Base-by-base conservation (phyloP, 2,329 filamentous ascomycete genomes). In the Neonectria punicea region DNA sequence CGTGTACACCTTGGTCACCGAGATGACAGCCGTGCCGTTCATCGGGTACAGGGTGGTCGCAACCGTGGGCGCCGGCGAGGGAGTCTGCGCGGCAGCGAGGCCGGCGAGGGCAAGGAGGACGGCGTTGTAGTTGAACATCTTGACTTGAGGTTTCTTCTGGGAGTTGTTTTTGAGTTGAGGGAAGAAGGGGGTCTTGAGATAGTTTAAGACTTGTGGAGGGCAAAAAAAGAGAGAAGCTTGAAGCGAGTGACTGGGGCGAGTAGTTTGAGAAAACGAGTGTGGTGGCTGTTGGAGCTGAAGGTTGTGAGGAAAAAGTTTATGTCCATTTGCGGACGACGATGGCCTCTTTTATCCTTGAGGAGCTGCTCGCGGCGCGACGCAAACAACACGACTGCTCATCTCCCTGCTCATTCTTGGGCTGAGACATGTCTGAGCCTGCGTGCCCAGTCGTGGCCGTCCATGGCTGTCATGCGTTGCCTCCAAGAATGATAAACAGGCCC, bases 1-100 rank as follows among this genome's bases (percentile, higher is more conserved):
- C 49, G 70, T 64, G 67, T 81, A 79, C 54, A 80, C 76, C 71
- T 73, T 77, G 65, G 78, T 80, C 55, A 74, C 68, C 53, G 73
- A 61, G 22, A 70, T 68, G 54, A 25, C 25, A 5, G 25, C 25
- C 1, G 75, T 74, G 54, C 68, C 67, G 70, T 76, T 73, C 43
- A 53, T 59, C 50, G 63, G 58, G 18, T 46, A 20, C 14, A 30
- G n/a, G 14, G 30, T 67, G 43, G 63, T 67, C 18, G 50, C 22
- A 20, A 63, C 57, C 49, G 62, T 60, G 32, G 39, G 39, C 16
- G 41, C 49, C 30, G 64, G 39, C 28, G 39, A 43, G n/a, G 68
- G 51, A 16, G 65, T 65, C 64, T 68, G 58, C 18, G 69, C 73
- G 25, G 73, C 67, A 28, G 67, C 73, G 14, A 70, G 41, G 62